Base-by-base conservation (phyloP, 2,329 filamentous ascomycete species). In the Thelonectria blattea region DNA sequence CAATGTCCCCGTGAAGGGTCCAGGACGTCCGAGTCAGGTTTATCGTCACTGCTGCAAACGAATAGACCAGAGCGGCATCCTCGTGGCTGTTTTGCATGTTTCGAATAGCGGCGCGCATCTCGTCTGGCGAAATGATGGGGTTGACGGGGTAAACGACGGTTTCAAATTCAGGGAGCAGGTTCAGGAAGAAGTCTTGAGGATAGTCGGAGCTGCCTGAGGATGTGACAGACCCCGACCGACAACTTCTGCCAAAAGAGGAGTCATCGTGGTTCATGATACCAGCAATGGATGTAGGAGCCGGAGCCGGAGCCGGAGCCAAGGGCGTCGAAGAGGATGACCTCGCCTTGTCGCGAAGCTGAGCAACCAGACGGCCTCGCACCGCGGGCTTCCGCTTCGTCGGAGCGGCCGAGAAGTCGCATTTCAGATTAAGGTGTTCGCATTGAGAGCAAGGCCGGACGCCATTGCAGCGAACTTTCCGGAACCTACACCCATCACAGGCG, bases 391-490 rank as follows among this genome's bases (percentile, higher is more conserved):
- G 68, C 65, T 75, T 77, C 14, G 69, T 67, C 1, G 73, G 66
- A 2, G 71, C 62, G 6, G 72, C 66, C 5, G 74, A 72, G 61
- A 74, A 77, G 61, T 73, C 69, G 62, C 75, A 77, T 1, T 68
- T 56, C 8, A 78, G 66, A 15, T 71, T 70, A 39, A 77, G 71
- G 41, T 77, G 74, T 4, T 69, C 68, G 60, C 76, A 78, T 50
- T 77, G 75, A 1, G 73, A 72, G 53, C 76, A 78, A 1, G 76
- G 76, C 43, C 64, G 63, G 18, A 61, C 58, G 57, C 72, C 73
- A 48, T 72, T 76, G 65, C 76, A 78, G 53, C 71, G 73, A 37
- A 78, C 76, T 62, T 78, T 78, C 52, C 76, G 73, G 52, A 77
- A 65, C 39, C 76, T 73, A 61, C 76, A 78, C 48, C 74, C 74